Conservation (phyloP, 768 basidiomycete species). For the Leccinum ochraceum region DNA sequence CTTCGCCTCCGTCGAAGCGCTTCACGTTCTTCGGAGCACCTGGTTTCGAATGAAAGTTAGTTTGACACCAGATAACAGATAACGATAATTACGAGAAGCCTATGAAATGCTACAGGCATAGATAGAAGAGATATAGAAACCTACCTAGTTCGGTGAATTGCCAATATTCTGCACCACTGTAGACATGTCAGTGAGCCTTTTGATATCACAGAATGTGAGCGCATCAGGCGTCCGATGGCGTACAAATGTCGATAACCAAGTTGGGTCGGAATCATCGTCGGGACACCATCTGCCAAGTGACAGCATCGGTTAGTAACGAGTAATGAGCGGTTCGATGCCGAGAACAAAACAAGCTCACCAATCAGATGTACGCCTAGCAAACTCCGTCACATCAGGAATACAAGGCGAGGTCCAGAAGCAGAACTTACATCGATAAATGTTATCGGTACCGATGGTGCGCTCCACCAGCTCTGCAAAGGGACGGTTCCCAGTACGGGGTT, state of each 20-base stretch:
- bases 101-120: not conserved
- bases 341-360: conserved; percentile 29
- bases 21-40: conserved; percentile 38
- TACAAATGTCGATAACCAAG: conserved; percentile 52
- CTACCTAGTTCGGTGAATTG: conserved; percentile 44
- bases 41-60: conserved; percentile 8
- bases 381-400: conserved; percentile 1
- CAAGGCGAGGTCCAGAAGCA: not conserved
- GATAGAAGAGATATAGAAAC: not conserved
- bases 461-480: conserved; percentile 45
- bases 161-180: conserved; percentile 47
- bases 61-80: conserved; percentile 5
- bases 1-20: conserved; percentile 46
- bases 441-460: conserved; percentile 34
- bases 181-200: not conserved
- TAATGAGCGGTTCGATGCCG: not conserved
- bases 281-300: conserved; percentile 47
- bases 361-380: conserved; percentile 43
- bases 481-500: conserved; percentile 48
- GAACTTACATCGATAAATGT: conserved; percentile 43
- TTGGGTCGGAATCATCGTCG: conserved; percentile 46
- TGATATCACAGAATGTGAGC: conserved; percentile 14
- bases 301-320: not conserved
- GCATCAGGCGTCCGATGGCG: conserved; percentile 5
- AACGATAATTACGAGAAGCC: conserved; percentile 1